phyloP scores from a whole-genome alignment of 2,329 filamentous ascomycete species.

The Rosellinia necatrix region DNA sequence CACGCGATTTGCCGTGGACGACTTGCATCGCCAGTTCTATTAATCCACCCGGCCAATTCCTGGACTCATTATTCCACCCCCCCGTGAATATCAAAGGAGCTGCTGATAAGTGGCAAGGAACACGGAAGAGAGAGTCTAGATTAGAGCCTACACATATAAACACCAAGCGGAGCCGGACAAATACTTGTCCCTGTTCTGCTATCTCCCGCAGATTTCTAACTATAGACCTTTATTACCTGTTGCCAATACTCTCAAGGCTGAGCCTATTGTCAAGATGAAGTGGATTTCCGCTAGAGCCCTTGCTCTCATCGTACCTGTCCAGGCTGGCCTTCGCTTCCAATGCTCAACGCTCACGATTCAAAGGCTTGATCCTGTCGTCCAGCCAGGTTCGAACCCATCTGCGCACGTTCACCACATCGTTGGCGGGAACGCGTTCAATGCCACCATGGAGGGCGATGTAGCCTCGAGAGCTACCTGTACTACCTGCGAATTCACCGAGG shows the following conservation, averaged over 20 bases:
- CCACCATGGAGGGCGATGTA: constrained; percentile 23
- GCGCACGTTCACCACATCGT: constrained; percentile 28
- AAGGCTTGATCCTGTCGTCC: constrained; percentile 27
- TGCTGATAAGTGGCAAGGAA: neutral
- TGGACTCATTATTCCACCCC: neutral
- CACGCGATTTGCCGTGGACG: constrained; percentile 19
- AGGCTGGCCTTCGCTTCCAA: constrained; percentile 29
- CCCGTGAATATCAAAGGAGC: neutral
- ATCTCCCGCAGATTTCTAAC: constrained; percentile 4
- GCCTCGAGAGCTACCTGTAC: constrained; percentile 30
- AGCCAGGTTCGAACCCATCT: constrained; percentile 24
- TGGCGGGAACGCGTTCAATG: constrained; percentile 31
- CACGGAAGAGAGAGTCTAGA: neutral
- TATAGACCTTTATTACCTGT: neutral
- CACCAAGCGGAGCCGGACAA: neutral
- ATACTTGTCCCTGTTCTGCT: neutral
- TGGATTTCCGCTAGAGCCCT: constrained; percentile 21
- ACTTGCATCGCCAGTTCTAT: constrained; percentile 9
- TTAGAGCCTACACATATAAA: constrained; percentile 15
- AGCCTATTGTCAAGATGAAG: constrained; percentile 25
- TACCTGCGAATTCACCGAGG: constrained; percentile 34
- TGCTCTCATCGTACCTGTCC: constrained; percentile 22
- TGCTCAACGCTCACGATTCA: constrained; percentile 28
- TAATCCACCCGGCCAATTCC: constrained; percentile 12
- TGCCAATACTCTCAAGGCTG: neutral